Evolutionary conservation across 345 rosid genomes (phyloP), one percentile per base, ranked within the genome.

Genomic region (Hibiscus tridactylites): DNA sequence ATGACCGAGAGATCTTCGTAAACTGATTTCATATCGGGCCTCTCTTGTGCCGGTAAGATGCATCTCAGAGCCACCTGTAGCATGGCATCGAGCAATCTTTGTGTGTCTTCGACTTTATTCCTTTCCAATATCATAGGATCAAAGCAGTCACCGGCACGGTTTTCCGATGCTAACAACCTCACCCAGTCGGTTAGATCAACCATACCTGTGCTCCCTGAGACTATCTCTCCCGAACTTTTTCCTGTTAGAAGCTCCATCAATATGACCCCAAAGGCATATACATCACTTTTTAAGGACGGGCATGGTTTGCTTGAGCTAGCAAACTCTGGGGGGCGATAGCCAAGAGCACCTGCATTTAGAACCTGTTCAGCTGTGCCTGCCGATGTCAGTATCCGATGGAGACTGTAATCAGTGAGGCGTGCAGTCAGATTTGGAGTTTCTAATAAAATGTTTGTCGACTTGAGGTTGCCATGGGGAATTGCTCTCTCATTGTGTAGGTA

Each of bases 391-490:
- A 89, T 78, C 29, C 98, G 81, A 75, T 93, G 98, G 70, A 93
- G 87, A 74, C 97, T 88, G 83, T 88, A 93, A 73, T 93, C 98
- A 6, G 96, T 88, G 73, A 93, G 79, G 71, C 78, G 74, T 19
- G 89, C 83, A 31, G 83, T 87, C 80, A 88, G 68, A 16, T 81
- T 77, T 2, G 84, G 87, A 71, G 81, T 65, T 78, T 86, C 83
- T 52, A 93, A 44, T 71, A 93, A 81, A 79, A 93, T 82, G 84
- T 93, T 91, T 4, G 96, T 84, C 10, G 97, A 89, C 78, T 93
- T 93, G 26, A 93, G 90, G 85, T 91, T 93, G 61, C 98, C 98
- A 57, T 93, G 98, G 16, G 98, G 98, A 74, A 93, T 91, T 71
- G 96, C 90, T 78, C 79, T 82, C 79, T 88, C 92, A 5, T 84